These are phyloP conservation scores for Handroanthus guayacan DNA, from an alignment of 257 asterid species.

Conservation along the genomic window DNA sequence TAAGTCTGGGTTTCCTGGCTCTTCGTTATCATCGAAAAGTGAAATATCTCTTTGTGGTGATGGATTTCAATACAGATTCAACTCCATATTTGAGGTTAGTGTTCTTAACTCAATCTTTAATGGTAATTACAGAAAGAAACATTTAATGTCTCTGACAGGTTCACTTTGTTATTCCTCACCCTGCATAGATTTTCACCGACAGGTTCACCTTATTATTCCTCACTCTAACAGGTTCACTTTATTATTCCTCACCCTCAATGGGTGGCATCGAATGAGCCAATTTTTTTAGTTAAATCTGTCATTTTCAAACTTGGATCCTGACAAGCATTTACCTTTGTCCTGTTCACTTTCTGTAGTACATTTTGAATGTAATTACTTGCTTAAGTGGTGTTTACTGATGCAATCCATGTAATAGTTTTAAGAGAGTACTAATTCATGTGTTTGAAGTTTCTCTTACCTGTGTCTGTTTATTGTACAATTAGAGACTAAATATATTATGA, in stretches of 20 bases:
- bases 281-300: background rate
- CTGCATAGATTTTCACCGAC: slow-evolving; percentile 1
- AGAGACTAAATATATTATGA: background rate
- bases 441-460: background rate
- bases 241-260: background rate
- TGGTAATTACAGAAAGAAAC: slow-evolving; percentile 13
- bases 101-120: background rate
- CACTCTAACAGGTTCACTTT: slow-evolving; percentile 24
- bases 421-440: background rate
- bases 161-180: slow-evolving; percentile 5
- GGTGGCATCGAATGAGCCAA: no score
- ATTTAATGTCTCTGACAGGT: slow-evolving; percentile 24
- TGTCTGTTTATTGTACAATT: background rate
- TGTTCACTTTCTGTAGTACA: slow-evolving; percentile 15
- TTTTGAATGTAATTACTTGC: slow-evolving; percentile 9
- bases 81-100: slow-evolving; percentile 71
- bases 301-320: slow-evolving; percentile 13
- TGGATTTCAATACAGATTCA: slow-evolving; percentile 59
- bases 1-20: slow-evolving; percentile 26
- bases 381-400: background rate
- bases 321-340: slow-evolving; percentile 4
- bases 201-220: slow-evolving; percentile 11
- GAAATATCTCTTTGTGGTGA: slow-evolving; percentile 30
- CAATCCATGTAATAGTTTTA: background rate
- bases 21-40: slow-evolving; percentile 26